phyloP scores from a whole-genome alignment of 2,329 filamentous ascomycete genomes.

The Bisporella sp. region DNA sequence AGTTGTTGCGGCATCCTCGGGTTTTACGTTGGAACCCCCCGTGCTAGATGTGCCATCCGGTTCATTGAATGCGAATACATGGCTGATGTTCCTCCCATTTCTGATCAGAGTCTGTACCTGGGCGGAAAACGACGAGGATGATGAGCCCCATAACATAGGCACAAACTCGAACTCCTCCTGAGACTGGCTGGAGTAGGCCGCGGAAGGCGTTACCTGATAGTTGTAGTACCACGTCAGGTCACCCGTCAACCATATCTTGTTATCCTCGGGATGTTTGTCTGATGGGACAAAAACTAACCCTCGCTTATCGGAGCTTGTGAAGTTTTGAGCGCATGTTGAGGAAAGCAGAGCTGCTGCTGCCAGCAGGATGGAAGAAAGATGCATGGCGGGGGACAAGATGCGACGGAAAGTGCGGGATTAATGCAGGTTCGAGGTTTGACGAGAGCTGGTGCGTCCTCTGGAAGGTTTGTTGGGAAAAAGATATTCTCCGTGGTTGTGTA shows the following conservation, averaged over 20 bases:
- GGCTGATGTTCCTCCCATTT: slow-evolving; percentile 50
- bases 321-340: slow-evolving; percentile 4
- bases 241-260: slow-evolving; percentile 57
- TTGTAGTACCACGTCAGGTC: slow-evolving; percentile 83
- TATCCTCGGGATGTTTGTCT: slow-evolving; percentile 47
- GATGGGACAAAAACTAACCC: slow-evolving; percentile 65
- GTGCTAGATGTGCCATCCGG: slow-evolving; percentile 49
- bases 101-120: slow-evolving; percentile 49
- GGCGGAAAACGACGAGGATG: slow-evolving; percentile 53
- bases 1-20: slow-evolving; percentile 53
- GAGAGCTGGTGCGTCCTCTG: too few species aligned
- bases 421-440: too few species aligned
- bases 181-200: slow-evolving; percentile 36
- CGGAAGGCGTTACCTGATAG: slow-evolving; percentile 53
- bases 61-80: slow-evolving; percentile 75
- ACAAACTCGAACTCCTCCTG: slow-evolving; percentile 64
- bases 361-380: slow-evolving; percentile 5
- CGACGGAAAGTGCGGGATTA: too few species aligned
- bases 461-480: too few species aligned
- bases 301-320: slow-evolving; percentile 48
- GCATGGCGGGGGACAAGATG: slow-evolving; percentile 2
- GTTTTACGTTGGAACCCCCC: slow-evolving; percentile 53
- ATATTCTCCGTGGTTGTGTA: too few species aligned
- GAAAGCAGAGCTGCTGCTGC: neutral
- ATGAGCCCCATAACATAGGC: slow-evolving; percentile 70